Base-by-base conservation (phyloP, 2,329 filamentous ascomycete genomes). In the Fusarium setosum region DNA sequence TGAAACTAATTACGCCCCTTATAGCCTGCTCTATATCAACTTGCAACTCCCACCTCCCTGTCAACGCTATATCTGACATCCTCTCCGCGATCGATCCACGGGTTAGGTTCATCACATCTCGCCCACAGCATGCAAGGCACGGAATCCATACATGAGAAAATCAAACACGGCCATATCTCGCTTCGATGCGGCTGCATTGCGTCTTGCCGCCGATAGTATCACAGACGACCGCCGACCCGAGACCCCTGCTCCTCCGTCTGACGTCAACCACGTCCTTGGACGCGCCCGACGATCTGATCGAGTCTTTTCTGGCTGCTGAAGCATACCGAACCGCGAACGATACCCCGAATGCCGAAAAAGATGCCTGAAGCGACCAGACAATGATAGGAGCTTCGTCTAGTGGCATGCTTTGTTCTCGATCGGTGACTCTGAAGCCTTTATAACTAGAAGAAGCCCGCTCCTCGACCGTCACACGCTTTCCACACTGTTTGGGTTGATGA, bases 81-180 rank as follows among this genome's bases (percentile, higher is more conserved):
- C 38, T 35, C 32, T 17, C 18, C 26, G n/a, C 18, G 21, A 53
- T 40, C 49, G 26, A 53, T 18, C 32, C n/a, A 15, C 10, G 13
- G 9, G 15, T 10, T 13, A 23, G 7, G 7, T 11, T 32, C 26
- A 24, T 53, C 50, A 53, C 12, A 40, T n/a, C 32, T 31, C 6
- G 3, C 24, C 21, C 1, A 3, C 38, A 13, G 5, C 20, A 34
- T n/a, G 5, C 15, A 1, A 15, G n/a, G 41, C 20, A 7, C 7
- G 37, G 2, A 24, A 1, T n/a, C 9, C 18, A 11, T 15, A 1
- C 4, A 12, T 6, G 17, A 10, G 17, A 64, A 59, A 64, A 47
- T 62, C 63, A 67, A 64, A 64, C 15, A 1, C 12, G n/a, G 18
- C 17, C 3, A 13, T 15, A 2, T 15, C 6, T 41, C n/a, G n/a